These are phyloP conservation scores for Teratosphaeriaceae sp. DNA, from an alignment of 2,329 filamentous ascomycete species.

Conservation along the genomic window DNA sequence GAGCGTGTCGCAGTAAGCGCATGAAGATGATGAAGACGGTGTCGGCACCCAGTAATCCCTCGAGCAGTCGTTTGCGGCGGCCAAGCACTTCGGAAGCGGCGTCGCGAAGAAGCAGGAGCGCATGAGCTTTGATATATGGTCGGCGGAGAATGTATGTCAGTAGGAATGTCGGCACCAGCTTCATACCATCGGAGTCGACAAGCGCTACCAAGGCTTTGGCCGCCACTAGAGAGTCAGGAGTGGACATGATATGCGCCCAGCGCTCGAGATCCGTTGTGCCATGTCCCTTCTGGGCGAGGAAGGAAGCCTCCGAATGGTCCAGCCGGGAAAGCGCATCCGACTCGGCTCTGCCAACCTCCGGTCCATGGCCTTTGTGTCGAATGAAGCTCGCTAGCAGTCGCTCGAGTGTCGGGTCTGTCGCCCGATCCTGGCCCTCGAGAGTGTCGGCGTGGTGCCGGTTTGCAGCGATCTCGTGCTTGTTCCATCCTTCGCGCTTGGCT, in stretches of 20 bases:
- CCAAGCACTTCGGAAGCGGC: neutral
- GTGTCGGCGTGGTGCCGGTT: conserved; percentile 7
- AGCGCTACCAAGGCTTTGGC: conserved; percentile 13
- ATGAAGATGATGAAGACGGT: conserved; percentile 35
- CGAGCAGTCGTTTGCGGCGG: conserved; percentile 4
- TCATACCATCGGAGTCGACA: neutral
- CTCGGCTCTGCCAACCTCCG: conserved; percentile 9
- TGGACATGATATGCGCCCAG: conserved; percentile 20
- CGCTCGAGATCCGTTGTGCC: conserved; percentile 16
- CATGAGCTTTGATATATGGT: conserved; percentile 32
- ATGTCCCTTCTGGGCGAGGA: conserved; percentile 14
- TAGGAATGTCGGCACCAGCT: conserved; percentile 40
- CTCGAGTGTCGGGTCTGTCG: conserved; percentile 8
- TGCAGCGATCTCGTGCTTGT: neutral
- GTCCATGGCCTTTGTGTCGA: conserved; percentile 4
- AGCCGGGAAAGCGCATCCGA: conserved; percentile 10
- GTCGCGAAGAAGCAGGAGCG: conserved; percentile 28
- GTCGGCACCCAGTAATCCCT: conserved; percentile 14
- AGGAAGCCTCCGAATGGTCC: conserved; percentile 5
- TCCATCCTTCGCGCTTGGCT: conserved; percentile 1
- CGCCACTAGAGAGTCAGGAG: conserved; percentile 15
- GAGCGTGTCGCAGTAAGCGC: conserved; percentile 46
- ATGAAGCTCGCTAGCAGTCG: conserved; percentile 15
- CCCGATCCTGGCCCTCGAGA: neutral
- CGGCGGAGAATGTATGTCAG: conserved; percentile 42